Percentiles rank a stretch among this genome's conserved stretches.
These are phyloP conservation scores for Podospora pseudocomata DNA, from an alignment of 495 filamentous ascomycete species.

Conservation along the genomic window DNA sequence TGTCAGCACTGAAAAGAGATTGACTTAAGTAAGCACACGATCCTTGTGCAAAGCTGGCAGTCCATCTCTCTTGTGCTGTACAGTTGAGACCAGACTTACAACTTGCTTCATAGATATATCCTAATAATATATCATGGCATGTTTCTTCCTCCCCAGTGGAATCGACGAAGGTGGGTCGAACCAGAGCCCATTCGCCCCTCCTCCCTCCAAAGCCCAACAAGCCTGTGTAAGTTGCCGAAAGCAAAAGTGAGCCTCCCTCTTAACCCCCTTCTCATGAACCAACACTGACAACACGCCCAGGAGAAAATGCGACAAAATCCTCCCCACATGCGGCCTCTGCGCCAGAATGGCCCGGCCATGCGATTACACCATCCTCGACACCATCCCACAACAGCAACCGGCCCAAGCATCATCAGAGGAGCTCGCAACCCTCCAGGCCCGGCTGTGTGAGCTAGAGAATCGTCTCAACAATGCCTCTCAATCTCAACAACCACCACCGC, in stretches of 20 bases:
- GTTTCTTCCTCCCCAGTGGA: neutral
- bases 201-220: conserved; percentile 22
- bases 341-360: conserved; percentile 39
- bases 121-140: neutral
- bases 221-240: conserved; percentile 32
- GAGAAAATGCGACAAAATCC: conserved; percentile 47
- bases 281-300: neutral
- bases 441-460: conserved; percentile 40
- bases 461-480: conserved; percentile 22
- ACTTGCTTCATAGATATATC: no score
- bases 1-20: no score
- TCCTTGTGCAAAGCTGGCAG: no score
- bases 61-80: no score
- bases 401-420: conserved; percentile 36
- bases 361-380: conserved; percentile 37
- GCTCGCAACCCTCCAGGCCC: conserved; percentile 35
- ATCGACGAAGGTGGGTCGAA: neutral
- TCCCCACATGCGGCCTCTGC: conserved; percentile 44
- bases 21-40: no score
- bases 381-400: conserved; percentile 15
- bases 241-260: conserved; percentile 35
- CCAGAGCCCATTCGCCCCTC: neutral
- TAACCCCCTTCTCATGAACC: neutral
- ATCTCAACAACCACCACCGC: neutral
- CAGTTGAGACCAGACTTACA: no score